Percentiles rank a stretch among this genome's conserved stretches.
Conservation (phyloP, 1,139 yeast species). For the Saccharomyces hybrid region DNA sequence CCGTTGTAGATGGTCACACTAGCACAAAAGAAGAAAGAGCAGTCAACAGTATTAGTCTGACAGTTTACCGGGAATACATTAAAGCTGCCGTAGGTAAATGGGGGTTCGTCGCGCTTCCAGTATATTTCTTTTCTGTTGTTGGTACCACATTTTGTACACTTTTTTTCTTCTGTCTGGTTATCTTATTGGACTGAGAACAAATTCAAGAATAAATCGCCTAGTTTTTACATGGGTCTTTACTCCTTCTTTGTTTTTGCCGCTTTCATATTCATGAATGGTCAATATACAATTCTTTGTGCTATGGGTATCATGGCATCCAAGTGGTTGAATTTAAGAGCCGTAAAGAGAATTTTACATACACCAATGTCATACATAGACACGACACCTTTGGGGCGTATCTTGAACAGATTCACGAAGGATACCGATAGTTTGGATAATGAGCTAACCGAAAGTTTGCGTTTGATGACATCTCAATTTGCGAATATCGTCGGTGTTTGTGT, state of each 20-base stretch:
- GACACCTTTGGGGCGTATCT: slow-evolving; percentile 62
- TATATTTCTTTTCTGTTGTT: slow-evolving; percentile 36
- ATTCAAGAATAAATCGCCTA: slow-evolving; percentile 41
- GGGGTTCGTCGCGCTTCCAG: slow-evolving; percentile 43
- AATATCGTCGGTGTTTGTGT: slow-evolving; percentile 56
- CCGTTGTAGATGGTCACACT: slow-evolving; percentile 31
- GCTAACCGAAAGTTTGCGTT: slow-evolving; percentile 51
- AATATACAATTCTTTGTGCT: slow-evolving; percentile 49
- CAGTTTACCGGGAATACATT: slow-evolving; percentile 47
- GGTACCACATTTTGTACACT: slow-evolving; percentile 50
- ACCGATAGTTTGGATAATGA: slow-evolving; percentile 78
- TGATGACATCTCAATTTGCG: slow-evolving; percentile 45
- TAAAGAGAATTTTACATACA: slow-evolving; percentile 58
- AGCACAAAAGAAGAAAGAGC: slow-evolving; percentile 45
- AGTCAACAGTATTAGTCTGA: slow-evolving; percentile 40
- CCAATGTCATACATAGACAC: slow-evolving; percentile 66
- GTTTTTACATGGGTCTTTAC: slow-evolving; percentile 65
- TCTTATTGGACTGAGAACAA: slow-evolving; percentile 70
- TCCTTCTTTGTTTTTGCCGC: slow-evolving; percentile 46
- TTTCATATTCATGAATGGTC: slow-evolving; percentile 43
- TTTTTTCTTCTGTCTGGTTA: slow-evolving; percentile 74
- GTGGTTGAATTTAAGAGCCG: slow-evolving; percentile 44
- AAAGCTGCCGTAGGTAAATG: slow-evolving; percentile 34
- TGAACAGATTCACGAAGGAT: slow-evolving; percentile 74
- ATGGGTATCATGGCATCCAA: slow-evolving; percentile 42